phyloP scores from a whole-genome alignment of 257 asterid genomes.

The Jasminum sambac region DNA sequence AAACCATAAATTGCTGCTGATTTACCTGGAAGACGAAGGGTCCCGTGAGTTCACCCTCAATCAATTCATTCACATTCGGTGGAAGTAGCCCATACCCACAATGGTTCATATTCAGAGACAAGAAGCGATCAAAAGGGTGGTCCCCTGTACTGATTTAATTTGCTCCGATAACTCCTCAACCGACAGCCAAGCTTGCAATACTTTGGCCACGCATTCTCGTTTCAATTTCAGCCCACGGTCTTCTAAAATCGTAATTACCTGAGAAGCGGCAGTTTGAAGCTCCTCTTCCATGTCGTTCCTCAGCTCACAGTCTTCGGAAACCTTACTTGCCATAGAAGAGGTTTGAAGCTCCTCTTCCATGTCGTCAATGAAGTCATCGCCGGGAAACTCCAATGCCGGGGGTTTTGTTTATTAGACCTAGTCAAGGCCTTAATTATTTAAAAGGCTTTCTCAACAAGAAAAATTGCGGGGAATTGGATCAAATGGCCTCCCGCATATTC shows the following conservation, averaged over 20 bases:
- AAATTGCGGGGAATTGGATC: too few species aligned
- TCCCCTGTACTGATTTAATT: conserved; percentile 58
- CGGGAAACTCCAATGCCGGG: conserved; percentile 36
- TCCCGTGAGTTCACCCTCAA: conserved; percentile 73
- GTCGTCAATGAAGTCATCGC: conserved; percentile 34
- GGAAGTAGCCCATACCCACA: conserved; percentile 86
- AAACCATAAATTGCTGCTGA: neutral
- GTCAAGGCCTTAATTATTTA: too few species aligned
- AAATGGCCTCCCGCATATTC: too few species aligned
- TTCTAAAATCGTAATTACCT: conserved; percentile 48
- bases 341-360: conserved; percentile 53
- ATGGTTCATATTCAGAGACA: conserved; percentile 72
- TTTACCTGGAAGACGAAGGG: conserved; percentile 93
- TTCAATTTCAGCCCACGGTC: conserved; percentile 56
- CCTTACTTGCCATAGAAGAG: too few species aligned
- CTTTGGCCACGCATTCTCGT: conserved; percentile 73
- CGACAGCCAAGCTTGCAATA: conserved; percentile 46
- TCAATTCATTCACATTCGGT: conserved; percentile 49
- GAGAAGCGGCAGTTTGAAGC: conserved; percentile 60
- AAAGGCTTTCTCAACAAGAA: too few species aligned
- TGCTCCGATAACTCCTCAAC: conserved; percentile 47
- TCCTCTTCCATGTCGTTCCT: too few species aligned
- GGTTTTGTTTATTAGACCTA: too few species aligned
- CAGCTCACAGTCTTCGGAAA: too few species aligned
- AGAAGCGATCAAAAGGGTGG: conserved; percentile 70